Evolutionary conservation across 78 protist species (phyloP).

Genomic region (Planoprotostelium fungivorum): DNA sequence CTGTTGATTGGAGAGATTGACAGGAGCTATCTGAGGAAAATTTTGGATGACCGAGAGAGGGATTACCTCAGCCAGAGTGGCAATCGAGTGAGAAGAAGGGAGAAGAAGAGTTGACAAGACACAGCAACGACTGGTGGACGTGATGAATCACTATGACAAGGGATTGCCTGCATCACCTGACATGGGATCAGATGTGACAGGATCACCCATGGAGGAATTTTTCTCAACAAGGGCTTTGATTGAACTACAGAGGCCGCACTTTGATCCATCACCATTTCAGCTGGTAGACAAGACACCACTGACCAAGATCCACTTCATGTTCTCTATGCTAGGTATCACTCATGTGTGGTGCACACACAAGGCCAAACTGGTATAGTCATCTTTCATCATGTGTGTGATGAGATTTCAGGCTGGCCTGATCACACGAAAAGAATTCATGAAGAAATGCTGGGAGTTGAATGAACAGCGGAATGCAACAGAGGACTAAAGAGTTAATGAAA

Average conservation of each 20-base stretch:
- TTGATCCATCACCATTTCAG: not conserved
- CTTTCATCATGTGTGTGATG: not conserved
- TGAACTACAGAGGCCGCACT: not conserved
- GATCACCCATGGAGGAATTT: too few relatives aligned
- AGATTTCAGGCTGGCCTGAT: not conserved
- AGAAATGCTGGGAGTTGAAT: not conserved
- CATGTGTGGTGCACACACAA: not conserved
- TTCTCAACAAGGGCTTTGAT: not conserved
- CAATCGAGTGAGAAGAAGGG: too few relatives aligned
- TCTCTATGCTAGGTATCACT: not conserved
- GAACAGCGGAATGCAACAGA: not conserved
- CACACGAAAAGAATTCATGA: not conserved
- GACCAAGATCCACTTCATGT: not conserved
- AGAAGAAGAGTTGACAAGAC: too few relatives aligned
- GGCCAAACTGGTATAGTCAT: not conserved
- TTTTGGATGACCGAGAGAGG: not conserved
- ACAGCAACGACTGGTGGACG: too few relatives aligned
- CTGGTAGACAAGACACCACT: not conserved
- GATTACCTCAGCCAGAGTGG: not conserved
- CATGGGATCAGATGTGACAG: too few relatives aligned
- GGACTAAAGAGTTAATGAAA: too few relatives aligned
- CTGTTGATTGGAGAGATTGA: not conserved
- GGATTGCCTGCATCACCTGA: too few relatives aligned
- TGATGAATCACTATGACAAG: too few relatives aligned
- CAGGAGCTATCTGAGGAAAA: not conserved